phyloP scores from a whole-genome alignment of 2,329 filamentous ascomycete genomes.

The Aspergillus floridensis region DNA sequence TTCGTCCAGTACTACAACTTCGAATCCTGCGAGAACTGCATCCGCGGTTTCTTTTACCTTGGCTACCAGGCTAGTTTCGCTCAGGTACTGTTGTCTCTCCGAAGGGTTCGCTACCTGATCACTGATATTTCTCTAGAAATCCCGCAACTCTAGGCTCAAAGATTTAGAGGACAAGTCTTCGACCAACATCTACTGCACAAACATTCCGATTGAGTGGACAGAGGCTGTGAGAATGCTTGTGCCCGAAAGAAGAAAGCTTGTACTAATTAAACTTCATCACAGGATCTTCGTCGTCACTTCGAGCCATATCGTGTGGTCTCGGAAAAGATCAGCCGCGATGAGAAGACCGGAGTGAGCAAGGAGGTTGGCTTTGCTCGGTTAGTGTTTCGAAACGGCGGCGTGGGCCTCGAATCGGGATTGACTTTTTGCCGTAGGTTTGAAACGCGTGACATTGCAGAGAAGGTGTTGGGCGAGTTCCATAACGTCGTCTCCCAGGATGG shows the following conservation, averaged over 20 bases:
- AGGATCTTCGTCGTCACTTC: slow-evolving; percentile 68
- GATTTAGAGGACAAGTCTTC: slow-evolving; percentile 85
- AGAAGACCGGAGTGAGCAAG: slow-evolving; percentile 80
- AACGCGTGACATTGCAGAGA: slow-evolving; percentile 80
- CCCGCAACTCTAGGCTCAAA: slow-evolving; percentile 97
- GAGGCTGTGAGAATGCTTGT: slow-evolving; percentile 65
- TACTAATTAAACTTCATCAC: slow-evolving; percentile 34
- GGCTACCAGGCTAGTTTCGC: slow-evolving; percentile 98
- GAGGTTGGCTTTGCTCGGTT: slow-evolving; percentile 97
- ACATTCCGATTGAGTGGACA: slow-evolving; percentile 86
- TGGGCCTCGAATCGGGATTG: slow-evolving; percentile 2
- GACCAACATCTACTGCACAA: slow-evolving; percentile 97
- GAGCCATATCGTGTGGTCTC: slow-evolving; percentile 68
- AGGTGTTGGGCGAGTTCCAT: slow-evolving; percentile 83
- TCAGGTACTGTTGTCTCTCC: slow-evolving; percentile 55
- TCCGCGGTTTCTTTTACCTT: slow-evolving; percentile 88
- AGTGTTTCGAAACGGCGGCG: slow-evolving; percentile 4
- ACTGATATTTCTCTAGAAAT: slow-evolving; percentile 62
- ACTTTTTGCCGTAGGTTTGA: slow-evolving; percentile 66
- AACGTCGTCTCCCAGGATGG: slow-evolving; percentile 75
- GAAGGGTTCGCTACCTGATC: no score
- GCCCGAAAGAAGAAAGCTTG: background rate
- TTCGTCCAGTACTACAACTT: slow-evolving; percentile 94
- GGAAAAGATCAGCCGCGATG: slow-evolving; percentile 90
- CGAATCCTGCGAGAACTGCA: slow-evolving; percentile 89